Percentiles rank a stretch among this genome's conserved stretches.
phyloP scores from a whole-genome alignment of 2,329 filamentous ascomycete species.

The Byssothecium circinans region DNA sequence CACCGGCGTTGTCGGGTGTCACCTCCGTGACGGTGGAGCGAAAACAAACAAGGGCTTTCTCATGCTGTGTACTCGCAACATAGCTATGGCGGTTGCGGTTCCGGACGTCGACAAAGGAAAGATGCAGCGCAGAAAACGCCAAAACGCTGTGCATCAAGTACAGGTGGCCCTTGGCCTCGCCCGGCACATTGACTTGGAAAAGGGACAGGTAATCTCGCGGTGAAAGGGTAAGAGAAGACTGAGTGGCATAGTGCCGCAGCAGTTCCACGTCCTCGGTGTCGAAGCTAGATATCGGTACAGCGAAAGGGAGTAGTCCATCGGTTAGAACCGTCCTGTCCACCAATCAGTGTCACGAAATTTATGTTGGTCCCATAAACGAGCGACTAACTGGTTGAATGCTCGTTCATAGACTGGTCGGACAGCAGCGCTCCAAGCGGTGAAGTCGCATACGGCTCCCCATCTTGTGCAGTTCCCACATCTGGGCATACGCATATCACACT shows the following conservation, averaged over 20 bases:
- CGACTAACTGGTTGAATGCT: conserved; percentile 8
- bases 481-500: conserved; percentile 27
- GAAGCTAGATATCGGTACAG: conserved; percentile 10
- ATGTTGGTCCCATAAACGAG: neutral
- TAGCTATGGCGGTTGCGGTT: conserved; percentile 12
- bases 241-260: conserved; percentile 19
- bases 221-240: conserved; percentile 15
- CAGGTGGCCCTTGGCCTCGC: conserved; percentile 21
- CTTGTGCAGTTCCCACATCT: conserved; percentile 25
- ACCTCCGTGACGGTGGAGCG: conserved; percentile 14
- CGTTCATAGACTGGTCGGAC: conserved; percentile 12
- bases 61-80: conserved; percentile 20
- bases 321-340: conserved; percentile 3
- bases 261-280: conserved; percentile 15
- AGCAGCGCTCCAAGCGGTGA: conserved; percentile 15
- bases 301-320: conserved; percentile 6
- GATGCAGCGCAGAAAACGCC: conserved; percentile 25
- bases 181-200: conserved; percentile 22
- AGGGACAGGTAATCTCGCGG: conserved; percentile 11
- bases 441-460: conserved; percentile 27
- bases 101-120: conserved; percentile 11
- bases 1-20: conserved; percentile 11
- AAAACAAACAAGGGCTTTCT: conserved; percentile 17
- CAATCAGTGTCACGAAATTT: conserved; percentile 1
- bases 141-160: conserved; percentile 29